These are phyloP conservation scores for Odontarrhena argentea DNA, from an alignment of 345 rosid genomes.

Conservation along the genomic window DNA sequence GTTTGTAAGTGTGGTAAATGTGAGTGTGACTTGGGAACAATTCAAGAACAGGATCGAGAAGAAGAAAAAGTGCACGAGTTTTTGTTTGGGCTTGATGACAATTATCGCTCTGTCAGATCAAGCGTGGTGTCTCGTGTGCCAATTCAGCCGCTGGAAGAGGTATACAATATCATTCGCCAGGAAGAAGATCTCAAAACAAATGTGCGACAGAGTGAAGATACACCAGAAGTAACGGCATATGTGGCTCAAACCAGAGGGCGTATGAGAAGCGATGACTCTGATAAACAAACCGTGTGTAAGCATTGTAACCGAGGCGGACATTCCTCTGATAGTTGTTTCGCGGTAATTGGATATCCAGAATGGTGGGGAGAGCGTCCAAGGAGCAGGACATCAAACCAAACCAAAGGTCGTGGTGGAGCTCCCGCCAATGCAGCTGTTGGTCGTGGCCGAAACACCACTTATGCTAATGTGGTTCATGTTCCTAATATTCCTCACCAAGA, in stretches of 20 bases:
- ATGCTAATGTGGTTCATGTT: not conserved
- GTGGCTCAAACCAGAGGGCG: not conserved
- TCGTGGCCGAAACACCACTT: too few species aligned
- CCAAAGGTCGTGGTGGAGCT: not conserved
- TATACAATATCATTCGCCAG: not conserved
- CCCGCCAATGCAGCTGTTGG: not conserved
- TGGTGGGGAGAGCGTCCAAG: not conserved
- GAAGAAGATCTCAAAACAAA: not conserved
- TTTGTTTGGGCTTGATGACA: too few species aligned
- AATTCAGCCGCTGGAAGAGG: too few species aligned
- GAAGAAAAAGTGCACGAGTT: not conserved
- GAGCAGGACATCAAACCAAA: not conserved
- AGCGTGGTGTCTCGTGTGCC: too few species aligned
- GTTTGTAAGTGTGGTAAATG: not conserved
- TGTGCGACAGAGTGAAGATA: not conserved
- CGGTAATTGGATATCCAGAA: not conserved
- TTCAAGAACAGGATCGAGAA: not conserved
- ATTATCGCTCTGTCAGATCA: too few species aligned
- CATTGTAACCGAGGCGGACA: not conserved
- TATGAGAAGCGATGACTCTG: not conserved
- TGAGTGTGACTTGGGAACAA: not conserved
- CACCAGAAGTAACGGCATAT: not conserved
- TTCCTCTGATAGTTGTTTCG: not conserved
- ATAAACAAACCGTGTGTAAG: not conserved
- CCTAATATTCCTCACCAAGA: not conserved